These are phyloP conservation scores for Fraxinus velutina DNA, from an alignment of 305 asterid species.

Conservation along the genomic window DNA sequence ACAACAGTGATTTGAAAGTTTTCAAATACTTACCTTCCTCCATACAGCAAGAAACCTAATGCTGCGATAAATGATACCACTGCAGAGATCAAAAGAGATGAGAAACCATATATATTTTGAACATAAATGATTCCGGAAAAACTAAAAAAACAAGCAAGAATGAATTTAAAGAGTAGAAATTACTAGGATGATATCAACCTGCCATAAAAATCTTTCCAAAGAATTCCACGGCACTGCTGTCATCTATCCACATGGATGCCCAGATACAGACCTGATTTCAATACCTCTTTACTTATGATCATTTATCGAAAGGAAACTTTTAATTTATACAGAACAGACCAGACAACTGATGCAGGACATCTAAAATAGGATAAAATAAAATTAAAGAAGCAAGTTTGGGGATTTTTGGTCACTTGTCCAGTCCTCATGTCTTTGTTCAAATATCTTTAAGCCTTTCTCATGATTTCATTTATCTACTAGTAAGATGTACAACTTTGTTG, in stretches of 20 bases:
- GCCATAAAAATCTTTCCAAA: constrained; percentile 88
- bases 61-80: constrained; percentile 89
- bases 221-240: constrained; percentile 58
- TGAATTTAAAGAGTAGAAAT: constrained; percentile 14
- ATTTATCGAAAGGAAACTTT: not conserved
- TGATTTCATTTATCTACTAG: not conserved
- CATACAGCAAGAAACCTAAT: constrained; percentile 83
- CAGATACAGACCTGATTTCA: constrained; percentile 69
- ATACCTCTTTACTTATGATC: constrained; percentile 18
- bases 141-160: constrained; percentile 17
- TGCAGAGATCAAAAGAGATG: constrained; percentile 43
- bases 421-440: not conserved
- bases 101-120: constrained; percentile 26
- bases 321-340: not conserved
- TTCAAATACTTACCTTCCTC: constrained; percentile 69
- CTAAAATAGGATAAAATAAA: not conserved
- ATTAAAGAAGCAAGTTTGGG: not conserved
- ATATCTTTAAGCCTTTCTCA: not conserved
- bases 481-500: not conserved
- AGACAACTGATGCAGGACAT: not conserved
- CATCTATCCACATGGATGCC: constrained; percentile 82
- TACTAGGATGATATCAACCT: constrained; percentile 40
- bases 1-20: constrained; percentile 10
- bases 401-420: not conserved
- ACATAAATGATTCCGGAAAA: not conserved